Percentiles rank a stretch among this genome's conserved stretches.
phyloP scores from a whole-genome alignment of 1,284 basidiomycete genomes.

The Farysia itapuensis region DNA sequence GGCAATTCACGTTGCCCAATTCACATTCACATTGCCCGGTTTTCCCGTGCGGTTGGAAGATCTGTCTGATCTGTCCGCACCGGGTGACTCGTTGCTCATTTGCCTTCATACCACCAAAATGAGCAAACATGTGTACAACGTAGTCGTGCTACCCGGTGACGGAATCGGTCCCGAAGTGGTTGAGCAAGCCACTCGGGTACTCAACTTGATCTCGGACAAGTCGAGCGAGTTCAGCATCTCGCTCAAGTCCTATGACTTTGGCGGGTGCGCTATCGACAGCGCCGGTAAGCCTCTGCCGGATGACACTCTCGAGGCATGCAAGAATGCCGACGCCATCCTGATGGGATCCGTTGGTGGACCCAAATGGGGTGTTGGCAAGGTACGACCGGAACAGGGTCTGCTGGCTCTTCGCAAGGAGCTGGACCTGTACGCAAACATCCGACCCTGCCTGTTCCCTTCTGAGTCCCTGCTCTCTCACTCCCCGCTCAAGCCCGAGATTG shows the following conservation, averaged over 20 bases:
- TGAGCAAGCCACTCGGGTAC: conserved; percentile 81
- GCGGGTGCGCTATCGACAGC: conserved; percentile 89
- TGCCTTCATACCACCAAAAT: conserved; percentile 3
- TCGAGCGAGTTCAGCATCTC: conserved; percentile 70
- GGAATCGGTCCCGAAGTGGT: conserved; percentile 97
- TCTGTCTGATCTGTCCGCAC: not conserved
- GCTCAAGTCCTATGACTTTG: conserved; percentile 74
- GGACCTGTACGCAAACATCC: conserved; percentile 96
- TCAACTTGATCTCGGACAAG: conserved; percentile 72
- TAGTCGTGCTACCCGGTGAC: conserved; percentile 80
- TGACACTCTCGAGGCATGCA: conserved; percentile 70
- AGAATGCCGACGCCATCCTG: conserved; percentile 56
- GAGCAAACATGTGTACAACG: conserved; percentile 32
- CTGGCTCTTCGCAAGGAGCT: conserved; percentile 88
- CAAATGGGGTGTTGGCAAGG: conserved; percentile 90
- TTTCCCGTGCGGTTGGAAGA: not conserved
- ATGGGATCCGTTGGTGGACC: conserved; percentile 84
- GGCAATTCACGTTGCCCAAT: no score
- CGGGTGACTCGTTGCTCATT: not conserved
- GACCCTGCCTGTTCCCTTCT: conserved; percentile 91
- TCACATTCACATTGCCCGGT: no score
- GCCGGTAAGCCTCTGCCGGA: conserved; percentile 80
- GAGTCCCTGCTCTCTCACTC: conserved; percentile 84
- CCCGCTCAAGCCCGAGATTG: conserved; percentile 87
- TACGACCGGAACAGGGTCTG: conserved; percentile 93